Conservation (phyloP, 139 green algal species). For the Diplosphaera chodatii region DNA sequence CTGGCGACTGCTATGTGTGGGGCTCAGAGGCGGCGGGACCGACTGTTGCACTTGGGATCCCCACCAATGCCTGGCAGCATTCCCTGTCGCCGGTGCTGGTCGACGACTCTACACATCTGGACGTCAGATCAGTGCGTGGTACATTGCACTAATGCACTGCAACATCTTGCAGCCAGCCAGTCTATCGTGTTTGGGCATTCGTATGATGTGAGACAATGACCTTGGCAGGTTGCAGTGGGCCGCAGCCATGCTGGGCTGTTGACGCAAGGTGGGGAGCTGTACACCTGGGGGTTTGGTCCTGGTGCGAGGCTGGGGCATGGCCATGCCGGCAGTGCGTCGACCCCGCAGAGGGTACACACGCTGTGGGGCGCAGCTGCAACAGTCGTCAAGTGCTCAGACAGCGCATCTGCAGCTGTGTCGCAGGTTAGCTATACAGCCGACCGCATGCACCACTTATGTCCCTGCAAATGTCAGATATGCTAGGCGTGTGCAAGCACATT, state of each 20-base stretch:
- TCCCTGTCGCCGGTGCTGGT: slow-evolving; percentile 37
- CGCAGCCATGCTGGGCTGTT: slow-evolving; percentile 46
- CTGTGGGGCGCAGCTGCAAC: slow-evolving; percentile 26
- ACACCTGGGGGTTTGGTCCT: slow-evolving; percentile 52
- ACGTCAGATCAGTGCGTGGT: slow-evolving; percentile 30
- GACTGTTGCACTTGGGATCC: background rate
- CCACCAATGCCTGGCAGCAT: slow-evolving; percentile 24
- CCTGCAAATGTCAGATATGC: too few relatives aligned
- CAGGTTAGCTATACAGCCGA: too few relatives aligned
- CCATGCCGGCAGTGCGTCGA: slow-evolving; percentile 25
- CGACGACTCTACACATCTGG: slow-evolving; percentile 38
- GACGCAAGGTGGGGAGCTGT: slow-evolving; percentile 50
- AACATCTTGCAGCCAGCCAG: too few relatives aligned
- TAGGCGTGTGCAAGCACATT: too few relatives aligned
- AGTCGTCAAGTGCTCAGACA: background rate
- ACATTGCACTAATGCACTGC: too few relatives aligned
- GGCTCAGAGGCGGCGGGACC: slow-evolving; percentile 11
- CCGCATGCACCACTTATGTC: too few relatives aligned
- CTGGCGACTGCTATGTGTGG: slow-evolving; percentile 68
- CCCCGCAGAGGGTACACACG: slow-evolving; percentile 41
- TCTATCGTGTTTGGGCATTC: too few relatives aligned
- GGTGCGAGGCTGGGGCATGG: slow-evolving; percentile 58
- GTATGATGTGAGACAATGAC: too few relatives aligned
- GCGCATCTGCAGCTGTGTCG: background rate
- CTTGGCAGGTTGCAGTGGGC: slow-evolving; percentile 37